Base-by-base conservation (phyloP, 108 stramenopile genomes). In the Pseudonitzschia multiseries region DNA sequence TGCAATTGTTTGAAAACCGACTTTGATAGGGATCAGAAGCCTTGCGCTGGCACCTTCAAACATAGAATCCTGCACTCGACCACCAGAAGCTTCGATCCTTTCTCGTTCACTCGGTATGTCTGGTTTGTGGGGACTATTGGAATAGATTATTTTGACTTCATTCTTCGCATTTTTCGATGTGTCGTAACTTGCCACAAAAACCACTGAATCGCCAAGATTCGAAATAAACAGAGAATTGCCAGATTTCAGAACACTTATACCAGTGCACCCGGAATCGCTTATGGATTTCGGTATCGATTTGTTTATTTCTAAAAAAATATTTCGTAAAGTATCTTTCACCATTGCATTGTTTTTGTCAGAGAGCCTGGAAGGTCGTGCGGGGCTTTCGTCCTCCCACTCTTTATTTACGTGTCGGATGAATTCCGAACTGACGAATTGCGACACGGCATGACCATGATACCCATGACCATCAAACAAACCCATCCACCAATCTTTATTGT, bases 381-480 rank as follows among this genome's bases (percentile, higher is more conserved):
- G 13, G 10, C 4, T 42, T 40, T 69, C 59, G 4, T 21, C 61
- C 52, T 42, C 21, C 28, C 32, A 18, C 8, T 72, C 42, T 41
- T 77, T 67, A 4, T 69, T 29, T 12, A 87, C 50, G 6, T 65
- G 74, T n/a, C 66, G 24, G 13, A 88, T 80, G 32, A 94, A 74
- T 70, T 87, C 84, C 28, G 65, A 57, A 40, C 75, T 71, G 8
- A 78, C 83, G 68, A 61, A 82, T 48, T 86, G 77, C 0, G 91
- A 74, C 24, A 83, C 74, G 12, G 52, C 72, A 46, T 88, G 85
- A 18, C 93, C 93, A 12, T 74, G 27, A 5, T 66, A 61, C 24
- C 88, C 90, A 69, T 94, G 93, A 21, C 93, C 93, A 70, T 94
- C 93, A 60, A 91, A 88, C 36, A 92, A 54, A 1, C 87, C 88